Evolutionary conservation across 768 basidiomycete genomes (phyloP).

Genomic region (Suillus sp.): DNA sequence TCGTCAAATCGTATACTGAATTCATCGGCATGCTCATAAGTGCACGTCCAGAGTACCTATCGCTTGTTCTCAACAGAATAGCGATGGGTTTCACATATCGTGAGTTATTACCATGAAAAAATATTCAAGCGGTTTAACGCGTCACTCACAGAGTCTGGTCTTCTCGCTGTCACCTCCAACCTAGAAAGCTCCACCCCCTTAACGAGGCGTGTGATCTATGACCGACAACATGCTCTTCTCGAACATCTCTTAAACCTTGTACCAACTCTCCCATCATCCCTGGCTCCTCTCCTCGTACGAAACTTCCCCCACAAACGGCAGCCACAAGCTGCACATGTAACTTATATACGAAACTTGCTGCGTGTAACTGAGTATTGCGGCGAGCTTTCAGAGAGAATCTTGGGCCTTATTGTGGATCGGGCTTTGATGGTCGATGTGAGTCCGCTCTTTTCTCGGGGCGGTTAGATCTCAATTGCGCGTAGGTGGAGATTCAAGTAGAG

Average conservation of each 20-base stretch:
- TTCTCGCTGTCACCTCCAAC: conserved; percentile 59
- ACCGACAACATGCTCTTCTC: conserved; percentile 85
- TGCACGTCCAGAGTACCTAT: conserved; percentile 89
- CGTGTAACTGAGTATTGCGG: conserved; percentile 85
- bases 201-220: conserved; percentile 82
- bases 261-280: conserved; percentile 85
- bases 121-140: conserved; percentile 9
- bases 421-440: conserved; percentile 94
- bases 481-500: conserved; percentile 98
- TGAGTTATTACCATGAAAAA: conserved; percentile 43
- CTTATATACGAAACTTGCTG: conserved; percentile 90
- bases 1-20: conserved; percentile 86
- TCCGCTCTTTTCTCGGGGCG: conserved; percentile 15
- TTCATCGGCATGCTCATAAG: conserved; percentile 92
- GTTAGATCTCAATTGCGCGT: neutral
- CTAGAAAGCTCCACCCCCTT: conserved; percentile 70
- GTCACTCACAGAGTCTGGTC: conserved; percentile 61
- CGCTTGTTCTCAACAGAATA: conserved; percentile 77
- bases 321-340: conserved; percentile 72
- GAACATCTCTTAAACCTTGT: conserved; percentile 85
- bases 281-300: conserved; percentile 81
- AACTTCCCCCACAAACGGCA: conserved; percentile 96
- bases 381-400: conserved; percentile 79
- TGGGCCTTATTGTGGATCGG: conserved; percentile 89
- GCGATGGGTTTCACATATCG: conserved; percentile 89